Evolutionary conservation across 2,329 filamentous ascomycete genomes (phyloP).

Genomic region (Leptographium wingfieldii): DNA sequence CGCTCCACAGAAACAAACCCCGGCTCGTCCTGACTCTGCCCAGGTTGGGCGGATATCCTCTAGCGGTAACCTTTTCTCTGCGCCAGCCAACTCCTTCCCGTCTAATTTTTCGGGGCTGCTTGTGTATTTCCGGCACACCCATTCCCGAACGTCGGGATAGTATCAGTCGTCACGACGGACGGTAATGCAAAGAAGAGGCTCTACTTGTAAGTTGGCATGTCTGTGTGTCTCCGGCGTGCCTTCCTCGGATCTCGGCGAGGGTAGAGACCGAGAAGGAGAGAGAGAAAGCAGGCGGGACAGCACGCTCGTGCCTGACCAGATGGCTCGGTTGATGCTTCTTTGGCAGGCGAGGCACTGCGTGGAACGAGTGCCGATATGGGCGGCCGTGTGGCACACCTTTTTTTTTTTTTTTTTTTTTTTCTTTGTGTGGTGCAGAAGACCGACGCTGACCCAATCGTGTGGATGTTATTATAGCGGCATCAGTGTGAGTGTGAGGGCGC

Average conservation of each 20-base stretch:
- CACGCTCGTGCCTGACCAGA: too few species aligned
- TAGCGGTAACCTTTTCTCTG: background rate
- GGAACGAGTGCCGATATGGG: background rate
- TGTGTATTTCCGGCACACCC: background rate
- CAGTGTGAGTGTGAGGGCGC: background rate
- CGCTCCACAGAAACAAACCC: slow-evolving; percentile 7
- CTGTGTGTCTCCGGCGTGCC: background rate
- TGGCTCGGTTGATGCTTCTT: too few species aligned
- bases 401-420: background rate
- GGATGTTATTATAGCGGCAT: background rate
- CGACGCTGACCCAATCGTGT: background rate
- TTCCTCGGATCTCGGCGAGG: too few species aligned
- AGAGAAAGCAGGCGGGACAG: too few species aligned
- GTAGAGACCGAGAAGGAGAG: too few species aligned
- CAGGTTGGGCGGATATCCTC: slow-evolving; percentile 2
- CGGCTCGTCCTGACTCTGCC: background rate
- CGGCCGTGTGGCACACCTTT: background rate
- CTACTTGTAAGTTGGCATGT: background rate
- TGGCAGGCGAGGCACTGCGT: too few species aligned
- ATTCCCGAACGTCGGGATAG: background rate
- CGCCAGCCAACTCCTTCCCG: background rate
- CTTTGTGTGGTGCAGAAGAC: background rate
- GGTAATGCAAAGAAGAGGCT: background rate
- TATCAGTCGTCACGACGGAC: background rate
- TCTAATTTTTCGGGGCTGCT: background rate